phyloP scores from a whole-genome alignment of 73 alveolate genomes.

The Paramecium bursaria region DNA sequence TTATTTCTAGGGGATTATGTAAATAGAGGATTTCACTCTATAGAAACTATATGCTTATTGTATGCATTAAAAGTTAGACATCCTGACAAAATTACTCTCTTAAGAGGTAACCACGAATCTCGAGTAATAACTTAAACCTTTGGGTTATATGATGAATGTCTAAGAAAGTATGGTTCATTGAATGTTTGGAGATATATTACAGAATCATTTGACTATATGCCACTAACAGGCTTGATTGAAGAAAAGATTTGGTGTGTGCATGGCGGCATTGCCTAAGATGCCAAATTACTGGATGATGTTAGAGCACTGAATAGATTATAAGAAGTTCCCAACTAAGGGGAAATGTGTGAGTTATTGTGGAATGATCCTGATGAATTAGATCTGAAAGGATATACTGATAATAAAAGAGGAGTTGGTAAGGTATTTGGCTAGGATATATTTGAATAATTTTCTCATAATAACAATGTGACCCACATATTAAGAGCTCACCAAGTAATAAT shows the following conservation, averaged over 20 bases:
- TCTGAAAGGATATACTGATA: conserved; percentile 63
- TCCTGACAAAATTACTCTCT: conserved; percentile 87
- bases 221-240: conserved; percentile 90
- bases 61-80: conserved; percentile 90
- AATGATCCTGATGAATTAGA: conserved; percentile 88
- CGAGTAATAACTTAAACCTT: conserved; percentile 86
- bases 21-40: conserved; percentile 92
- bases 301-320: conserved; percentile 62
- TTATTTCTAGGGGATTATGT: conserved; percentile 95
- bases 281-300: conserved; percentile 72
- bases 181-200: conserved; percentile 93
- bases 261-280: conserved; percentile 86
- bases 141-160: conserved; percentile 94
- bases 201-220: conserved; percentile 87
- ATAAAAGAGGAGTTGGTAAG: conserved; percentile 64
- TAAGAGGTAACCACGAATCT: conserved; percentile 94
- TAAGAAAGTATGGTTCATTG: conserved; percentile 87
- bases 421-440: conserved; percentile 64
- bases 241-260: conserved; percentile 93
- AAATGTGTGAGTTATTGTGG: conserved; percentile 88
- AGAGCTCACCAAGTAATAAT: conserved; percentile 89
- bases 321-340: conserved; percentile 67
- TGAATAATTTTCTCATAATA: conserved; percentile 1
- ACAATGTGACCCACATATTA: conserved; percentile 45
- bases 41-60: conserved; percentile 90